Evolutionary conservation across 108 stramenopile genomes (phyloP), one percentile per base, ranked within the genome.

Genomic region (Skeletonema grethae): DNA sequence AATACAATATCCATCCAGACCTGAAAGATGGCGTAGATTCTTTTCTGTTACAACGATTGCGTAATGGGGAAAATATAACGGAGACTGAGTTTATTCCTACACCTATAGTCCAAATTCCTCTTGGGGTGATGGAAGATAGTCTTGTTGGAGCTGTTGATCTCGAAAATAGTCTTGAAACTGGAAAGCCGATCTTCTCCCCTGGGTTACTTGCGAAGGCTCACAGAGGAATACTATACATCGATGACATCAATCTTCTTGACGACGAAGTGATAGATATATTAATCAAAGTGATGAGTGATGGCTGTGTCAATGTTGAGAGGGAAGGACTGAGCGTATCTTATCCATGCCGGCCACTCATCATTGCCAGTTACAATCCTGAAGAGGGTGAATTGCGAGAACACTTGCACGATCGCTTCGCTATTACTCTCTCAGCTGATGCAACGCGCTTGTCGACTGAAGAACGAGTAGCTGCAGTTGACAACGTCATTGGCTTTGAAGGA

Each of bases 331-430:
- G 74, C n/a, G 85, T 91, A 13, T 39, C 60, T 22, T 89, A 89
- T 63, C 88, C 88, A 3, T 88, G 88, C 73, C 73, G 56, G 24
- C 88, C 88, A 15, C 65, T 91, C 9, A 61, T 89, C 11, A 84
- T 91, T 38, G 90, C 88, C 4, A 89, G 88, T 0, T 87, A 79
- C 77, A 91, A 91, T 80, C 90, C 90, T 5, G 88, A 91, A 65
- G 90, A 91, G 69, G 87, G 85, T 18, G 90, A 91, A 59, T 53
- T 91, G 55, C 61, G 87, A 20, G 86, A 88, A 46, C 87, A 89
- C 61, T 69, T 91, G 34, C 66, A 88, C 15, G 90, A 91, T 75
- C 76, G 90, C 32, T 86, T 91, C 57, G 88, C 83, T 34, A 71
- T 91, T 28, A 55, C 83, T 16, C 57, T 91, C 7, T 85, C 78